phyloP scores from a whole-genome alignment of 1,284 basidiomycete species.

The Cystobasidium sp. region DNA sequence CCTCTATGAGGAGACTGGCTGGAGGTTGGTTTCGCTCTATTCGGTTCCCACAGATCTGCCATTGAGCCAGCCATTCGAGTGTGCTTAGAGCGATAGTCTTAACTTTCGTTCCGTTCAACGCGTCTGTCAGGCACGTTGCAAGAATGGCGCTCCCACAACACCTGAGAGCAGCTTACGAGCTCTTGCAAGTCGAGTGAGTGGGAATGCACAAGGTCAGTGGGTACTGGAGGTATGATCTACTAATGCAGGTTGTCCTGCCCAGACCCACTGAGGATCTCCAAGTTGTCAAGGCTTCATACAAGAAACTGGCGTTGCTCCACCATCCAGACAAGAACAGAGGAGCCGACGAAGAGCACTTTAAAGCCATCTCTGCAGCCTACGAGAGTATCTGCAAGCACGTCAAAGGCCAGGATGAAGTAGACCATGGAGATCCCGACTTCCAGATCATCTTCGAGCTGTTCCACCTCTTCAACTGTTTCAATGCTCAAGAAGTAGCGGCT shows the following conservation, averaged over 20 bases:
- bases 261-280: constrained; percentile 15
- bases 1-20: too few species aligned
- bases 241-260: background rate
- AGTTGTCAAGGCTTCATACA: constrained; percentile 68
- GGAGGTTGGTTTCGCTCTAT: too few species aligned
- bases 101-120: too few species aligned
- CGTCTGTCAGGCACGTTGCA: too few species aligned
- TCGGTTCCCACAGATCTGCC: too few species aligned
- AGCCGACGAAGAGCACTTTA: constrained; percentile 66
- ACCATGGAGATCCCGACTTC: constrained; percentile 23
- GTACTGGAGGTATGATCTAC: background rate
- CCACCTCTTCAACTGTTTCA: constrained; percentile 51
- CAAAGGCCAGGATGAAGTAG: constrained; percentile 53
- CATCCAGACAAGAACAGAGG: constrained; percentile 72
- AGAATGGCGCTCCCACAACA: background rate
- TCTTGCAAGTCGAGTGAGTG: constrained; percentile 26
- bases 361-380: constrained; percentile 70
- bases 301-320: constrained; percentile 68
- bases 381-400: constrained; percentile 65
- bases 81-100: too few species aligned
- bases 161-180: background rate
- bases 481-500: background rate
- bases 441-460: constrained; percentile 48
- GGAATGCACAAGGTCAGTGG: background rate
- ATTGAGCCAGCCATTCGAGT: too few species aligned